These are phyloP conservation scores for Funneliformis mosseae DNA, from an alignment of 192 early-diverging fungal species.

Conservation along the genomic window DNA sequence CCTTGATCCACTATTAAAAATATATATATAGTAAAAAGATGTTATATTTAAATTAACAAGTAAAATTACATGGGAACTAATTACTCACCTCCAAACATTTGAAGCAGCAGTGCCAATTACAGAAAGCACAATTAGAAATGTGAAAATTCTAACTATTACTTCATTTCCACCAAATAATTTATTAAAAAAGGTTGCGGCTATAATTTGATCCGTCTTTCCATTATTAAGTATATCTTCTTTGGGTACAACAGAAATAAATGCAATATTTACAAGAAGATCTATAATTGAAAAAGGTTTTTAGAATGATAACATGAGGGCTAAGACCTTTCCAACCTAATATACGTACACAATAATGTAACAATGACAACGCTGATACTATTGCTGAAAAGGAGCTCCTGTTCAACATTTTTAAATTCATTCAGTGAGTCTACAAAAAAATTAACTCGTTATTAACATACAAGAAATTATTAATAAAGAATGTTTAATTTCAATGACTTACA, in stretches of 20 bases:
- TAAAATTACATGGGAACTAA: too few species aligned
- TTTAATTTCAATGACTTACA: neutral
- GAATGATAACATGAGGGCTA: too few species aligned
- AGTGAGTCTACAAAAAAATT: neutral
- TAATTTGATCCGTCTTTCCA: neutral
- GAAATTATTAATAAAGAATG: neutral
- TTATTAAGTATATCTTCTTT: neutral
- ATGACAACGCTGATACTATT: neutral
- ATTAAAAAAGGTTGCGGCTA: neutral
- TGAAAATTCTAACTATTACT: neutral
- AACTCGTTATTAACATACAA: too few species aligned
- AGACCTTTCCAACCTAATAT: neutral
- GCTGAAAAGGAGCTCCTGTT: neutral
- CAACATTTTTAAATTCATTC: neutral
- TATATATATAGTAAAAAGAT: too few species aligned
- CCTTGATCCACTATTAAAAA: neutral
- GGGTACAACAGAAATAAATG: neutral
- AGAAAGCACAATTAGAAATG: neutral
- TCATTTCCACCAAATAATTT: neutral
- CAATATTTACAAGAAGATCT: neutral
- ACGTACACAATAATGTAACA: neutral
- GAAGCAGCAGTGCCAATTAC: neutral
- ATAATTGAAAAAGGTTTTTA: too few species aligned
- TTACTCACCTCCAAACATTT: too few species aligned
- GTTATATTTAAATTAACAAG: too few species aligned